Base-by-base conservation (phyloP, 371 early-diverging fungal genomes). In the Mucor velutinosus region DNA sequence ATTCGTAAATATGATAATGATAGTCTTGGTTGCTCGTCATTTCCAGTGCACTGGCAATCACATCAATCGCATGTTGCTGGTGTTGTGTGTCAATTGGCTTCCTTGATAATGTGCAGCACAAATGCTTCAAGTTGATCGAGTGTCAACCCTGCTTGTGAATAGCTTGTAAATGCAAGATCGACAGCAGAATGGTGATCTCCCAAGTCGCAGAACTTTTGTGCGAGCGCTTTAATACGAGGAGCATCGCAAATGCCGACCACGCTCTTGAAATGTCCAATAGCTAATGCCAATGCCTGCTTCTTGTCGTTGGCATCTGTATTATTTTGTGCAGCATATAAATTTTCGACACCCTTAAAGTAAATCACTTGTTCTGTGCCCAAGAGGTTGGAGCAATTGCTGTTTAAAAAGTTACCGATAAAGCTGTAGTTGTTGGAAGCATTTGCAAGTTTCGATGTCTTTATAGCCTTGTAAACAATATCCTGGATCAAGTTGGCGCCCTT, bases 291-390 rank as follows among this genome's bases (percentile, higher is more conserved):
- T 23, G 60, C 45, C 33, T 60, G 35, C 7, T 60, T 12, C 17
- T 60, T 56, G 19, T 45, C 32, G 11, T 58, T 53, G 5, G 29
- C 19, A 14, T 58, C 53, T 10, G 21, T 7, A 17, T 51, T 33
- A 43, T 39, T 51, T 39, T 27, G 33, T 27, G 59, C 71, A 23
- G 32, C 32, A 41, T 64, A 33, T 19, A 67, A 29, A 23, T 61
- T 64, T 39, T 72, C 72, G 10, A 57, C 25, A 35, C 70, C 70
- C 70, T 60, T 64, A 23, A 59, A 67, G 19, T 60, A 72, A n/a
- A 59, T 21, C 10, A 64, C 41, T n/a, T 56, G 30, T 0, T 30
- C 33, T 35, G 45, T 14, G 15, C 68, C 72, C 27, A 61, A 55
- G 29, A 64, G 32, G 6, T 45, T 15, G 0, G 1, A 14, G 27